Evolutionary conservation across 768 basidiomycete genomes (phyloP), one percentile per base, ranked within the genome.

Genomic region (Trichaptum fuscoviolaceum): DNA sequence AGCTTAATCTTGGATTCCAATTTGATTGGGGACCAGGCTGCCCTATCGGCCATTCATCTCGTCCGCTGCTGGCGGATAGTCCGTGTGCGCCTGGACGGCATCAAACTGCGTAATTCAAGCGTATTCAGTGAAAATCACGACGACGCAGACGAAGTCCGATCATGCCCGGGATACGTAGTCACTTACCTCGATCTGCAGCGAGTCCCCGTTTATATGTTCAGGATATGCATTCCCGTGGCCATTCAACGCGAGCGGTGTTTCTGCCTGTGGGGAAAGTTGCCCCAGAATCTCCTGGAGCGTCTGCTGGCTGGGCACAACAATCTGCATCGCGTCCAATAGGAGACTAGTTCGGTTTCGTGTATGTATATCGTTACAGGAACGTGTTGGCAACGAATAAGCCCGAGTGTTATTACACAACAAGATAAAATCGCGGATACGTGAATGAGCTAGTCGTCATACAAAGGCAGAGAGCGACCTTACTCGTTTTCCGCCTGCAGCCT

Each of bases 401-500:
- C 30, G 30, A 30, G 30, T 30, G 8, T 30, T 30, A n/a, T n/a
- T n/a, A n/a, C 30, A 8, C 30, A 30, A 30, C 30, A 30, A 30
- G 30, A 30, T 30, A 30, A 30, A 20, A 52, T 52, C 20, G 42
- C 15, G 10, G 20, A 52, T 12, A 52, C 3, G 42, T 52, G 42
- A 52, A 52, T 52, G 42, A 52, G 42, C 20, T 20, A 20, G 42
- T 52, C 20, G 42, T 52, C 30, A 24, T 20, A 57, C 15, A 10
- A 58, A 59, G 34, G n/a, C 2, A 12, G 63, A 20, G 57, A 17
- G 26, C n/a, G 57, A 15, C 64, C 67, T 27, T 26, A 67, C 67
- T 67, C 67, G 63, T 64, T 61, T 65, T 67, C 67, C 9, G 63
- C 67, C 58, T 67, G 64, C 18, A 67, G 64, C 12, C 42, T 58